phyloP scores from a whole-genome alignment of 192 early-diverging fungal species.

The Dispira simplex region DNA sequence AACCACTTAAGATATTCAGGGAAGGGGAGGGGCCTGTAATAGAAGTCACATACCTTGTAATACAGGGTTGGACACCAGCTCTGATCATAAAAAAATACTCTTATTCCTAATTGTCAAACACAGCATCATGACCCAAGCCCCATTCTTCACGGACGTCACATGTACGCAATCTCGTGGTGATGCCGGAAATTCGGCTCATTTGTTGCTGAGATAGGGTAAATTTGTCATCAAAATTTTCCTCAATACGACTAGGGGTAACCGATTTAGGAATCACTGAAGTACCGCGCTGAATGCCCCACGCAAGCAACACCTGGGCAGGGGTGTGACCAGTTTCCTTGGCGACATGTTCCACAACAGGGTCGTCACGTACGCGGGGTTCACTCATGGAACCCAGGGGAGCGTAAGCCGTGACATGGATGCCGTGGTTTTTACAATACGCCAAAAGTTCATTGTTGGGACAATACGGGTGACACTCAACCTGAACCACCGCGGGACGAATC shows the following conservation, averaged over 20 bases:
- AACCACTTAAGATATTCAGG: too few species aligned
- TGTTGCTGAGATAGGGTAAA: background rate
- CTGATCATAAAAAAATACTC: constrained; percentile 9
- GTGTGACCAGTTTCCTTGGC: constrained; percentile 46
- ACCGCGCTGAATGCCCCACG: constrained; percentile 61
- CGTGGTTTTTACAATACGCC: constrained; percentile 48
- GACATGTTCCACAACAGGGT: constrained; percentile 39
- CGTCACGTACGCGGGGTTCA: constrained; percentile 20
- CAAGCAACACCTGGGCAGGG: constrained; percentile 57
- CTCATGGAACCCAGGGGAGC: constrained; percentile 49
- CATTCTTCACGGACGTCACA: background rate
- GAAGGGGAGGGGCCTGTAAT: too few species aligned
- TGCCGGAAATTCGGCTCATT: background rate
- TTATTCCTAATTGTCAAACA: background rate
- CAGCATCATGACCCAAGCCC: background rate
- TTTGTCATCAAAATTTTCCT: constrained; percentile 21
- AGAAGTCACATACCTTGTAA: constrained; percentile 50
- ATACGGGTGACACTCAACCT: constrained; percentile 74
- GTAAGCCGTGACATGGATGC: constrained; percentile 68
- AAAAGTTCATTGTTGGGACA: constrained; percentile 45
- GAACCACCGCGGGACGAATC: constrained; percentile 69
- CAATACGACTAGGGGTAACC: constrained; percentile 43
- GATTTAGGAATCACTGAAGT: constrained; percentile 71
- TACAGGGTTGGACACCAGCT: constrained; percentile 32
- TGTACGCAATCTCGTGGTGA: background rate